phyloP scores from a whole-genome alignment of 495 filamentous ascomycete species.

The Trichoderma gamsii region DNA sequence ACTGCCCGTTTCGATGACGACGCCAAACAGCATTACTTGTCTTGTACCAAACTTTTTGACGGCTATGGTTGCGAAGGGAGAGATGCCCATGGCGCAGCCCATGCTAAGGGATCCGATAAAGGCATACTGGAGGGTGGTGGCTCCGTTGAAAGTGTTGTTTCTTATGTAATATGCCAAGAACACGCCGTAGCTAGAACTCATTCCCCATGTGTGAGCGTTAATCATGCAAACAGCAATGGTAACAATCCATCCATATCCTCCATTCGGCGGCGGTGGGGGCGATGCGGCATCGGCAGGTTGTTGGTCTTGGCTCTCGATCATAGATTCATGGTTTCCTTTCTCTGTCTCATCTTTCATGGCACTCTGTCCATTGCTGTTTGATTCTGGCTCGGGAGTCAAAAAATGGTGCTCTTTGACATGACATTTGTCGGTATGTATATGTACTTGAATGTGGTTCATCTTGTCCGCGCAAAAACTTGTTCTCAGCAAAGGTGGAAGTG shows the following conservation, averaged over 20 bases:
- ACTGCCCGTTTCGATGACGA: slow-evolving; percentile 47
- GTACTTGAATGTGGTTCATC: not conserved
- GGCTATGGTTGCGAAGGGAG: slow-evolving; percentile 52
- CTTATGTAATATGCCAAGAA: slow-evolving; percentile 58
- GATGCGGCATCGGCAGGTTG: not conserved
- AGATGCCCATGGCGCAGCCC: slow-evolving; percentile 51
- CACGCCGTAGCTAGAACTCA: slow-evolving; percentile 50
- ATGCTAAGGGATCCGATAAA: slow-evolving; percentile 65
- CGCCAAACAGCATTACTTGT: slow-evolving; percentile 47
- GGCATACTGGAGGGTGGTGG: slow-evolving; percentile 54
- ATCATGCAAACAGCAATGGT: slow-evolving; percentile 43
- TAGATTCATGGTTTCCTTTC: not conserved
- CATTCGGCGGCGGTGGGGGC: slow-evolving; percentile 45
- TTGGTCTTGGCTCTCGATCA: not conserved
- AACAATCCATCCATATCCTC: slow-evolving; percentile 57
- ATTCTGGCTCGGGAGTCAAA: not conserved
- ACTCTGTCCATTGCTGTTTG: not conserved
- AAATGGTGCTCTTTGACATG: not conserved
- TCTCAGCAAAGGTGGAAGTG: not conserved
- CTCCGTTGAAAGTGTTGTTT: slow-evolving; percentile 49
- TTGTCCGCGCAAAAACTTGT: not conserved
- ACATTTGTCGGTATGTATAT: not conserved
- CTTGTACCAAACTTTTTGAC: slow-evolving; percentile 46
- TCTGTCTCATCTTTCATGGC: not conserved
- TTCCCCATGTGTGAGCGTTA: slow-evolving; percentile 51